phyloP scores from a whole-genome alignment of 257 asterid species.

The Coffea canephora region DNA sequence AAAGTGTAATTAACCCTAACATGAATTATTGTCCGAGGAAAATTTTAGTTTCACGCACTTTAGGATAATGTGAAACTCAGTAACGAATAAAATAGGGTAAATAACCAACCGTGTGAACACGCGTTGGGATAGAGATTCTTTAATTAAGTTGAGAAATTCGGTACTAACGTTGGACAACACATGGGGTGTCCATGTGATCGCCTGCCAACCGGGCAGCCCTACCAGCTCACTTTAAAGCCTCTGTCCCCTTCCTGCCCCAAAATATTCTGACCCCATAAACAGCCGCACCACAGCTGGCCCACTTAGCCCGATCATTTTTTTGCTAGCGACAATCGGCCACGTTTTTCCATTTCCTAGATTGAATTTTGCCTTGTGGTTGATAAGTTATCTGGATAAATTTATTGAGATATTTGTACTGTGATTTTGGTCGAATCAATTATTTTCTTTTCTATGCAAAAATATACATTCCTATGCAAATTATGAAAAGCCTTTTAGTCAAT shows the following conservation, averaged over 20 bases:
- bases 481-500: too few species aligned
- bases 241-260: neutral
- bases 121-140: neutral
- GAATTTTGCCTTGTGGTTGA: too few species aligned
- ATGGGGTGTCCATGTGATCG: constrained; percentile 41
- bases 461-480: too few species aligned
- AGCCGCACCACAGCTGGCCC: neutral
- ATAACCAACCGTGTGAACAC: neutral
- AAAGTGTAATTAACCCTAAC: too few species aligned
- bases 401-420: too few species aligned
- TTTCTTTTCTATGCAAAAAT: too few species aligned
- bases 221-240: constrained; percentile 5
- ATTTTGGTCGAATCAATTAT: too few species aligned
- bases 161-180: constrained; percentile 34
- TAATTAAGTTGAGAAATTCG: neutral
- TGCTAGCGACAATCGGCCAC: neutral
- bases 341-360: neutral
- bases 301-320: neutral
- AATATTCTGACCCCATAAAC: neutral
- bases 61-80: neutral
- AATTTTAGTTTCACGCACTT: too few species aligned
- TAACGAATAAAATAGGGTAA: neutral
- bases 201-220: constrained; percentile 37
- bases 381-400: too few species aligned
- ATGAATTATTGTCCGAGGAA: too few species aligned